A percentile compares a stretch with the other conserved stretches of the same genome.
Evolutionary conservation across 306 rosid genomes (phyloP).

Genomic region (Carpinus fangiana): DNA sequence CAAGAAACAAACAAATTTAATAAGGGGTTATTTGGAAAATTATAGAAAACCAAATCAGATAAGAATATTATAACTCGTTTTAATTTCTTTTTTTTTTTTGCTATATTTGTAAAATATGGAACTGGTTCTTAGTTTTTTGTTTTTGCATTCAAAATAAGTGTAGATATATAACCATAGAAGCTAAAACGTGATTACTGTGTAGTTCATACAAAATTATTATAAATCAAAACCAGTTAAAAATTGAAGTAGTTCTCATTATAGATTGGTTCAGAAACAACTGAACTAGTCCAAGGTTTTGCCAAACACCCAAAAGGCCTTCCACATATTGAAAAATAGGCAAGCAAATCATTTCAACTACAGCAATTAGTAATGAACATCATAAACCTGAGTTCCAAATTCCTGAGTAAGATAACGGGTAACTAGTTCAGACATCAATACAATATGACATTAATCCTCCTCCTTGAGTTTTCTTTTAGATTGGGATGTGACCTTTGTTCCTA

Average conservation of each 20-base stretch:
- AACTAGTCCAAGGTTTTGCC: neutral
- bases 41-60: neutral
- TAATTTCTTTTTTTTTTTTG: neutral
- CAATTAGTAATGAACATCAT: neutral
- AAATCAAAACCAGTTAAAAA: neutral
- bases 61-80: neutral
- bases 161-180: neutral
- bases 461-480: too few species aligned
- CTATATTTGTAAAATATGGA: neutral
- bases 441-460: neutral
- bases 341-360: neutral
- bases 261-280: neutral
- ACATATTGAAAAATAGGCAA: neutral
- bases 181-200: neutral
- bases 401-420: neutral
- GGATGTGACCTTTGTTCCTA: too few species aligned
- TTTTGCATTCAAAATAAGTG: neutral
- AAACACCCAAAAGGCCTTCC: neutral
- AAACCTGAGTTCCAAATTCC: neutral
- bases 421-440: neutral
- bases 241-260: neutral
- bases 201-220: neutral
- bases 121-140: neutral
- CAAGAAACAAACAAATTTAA: neutral
- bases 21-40: neutral